Base-by-base conservation (phyloP, 306 rosid species). In the Comarum palustre region DNA sequence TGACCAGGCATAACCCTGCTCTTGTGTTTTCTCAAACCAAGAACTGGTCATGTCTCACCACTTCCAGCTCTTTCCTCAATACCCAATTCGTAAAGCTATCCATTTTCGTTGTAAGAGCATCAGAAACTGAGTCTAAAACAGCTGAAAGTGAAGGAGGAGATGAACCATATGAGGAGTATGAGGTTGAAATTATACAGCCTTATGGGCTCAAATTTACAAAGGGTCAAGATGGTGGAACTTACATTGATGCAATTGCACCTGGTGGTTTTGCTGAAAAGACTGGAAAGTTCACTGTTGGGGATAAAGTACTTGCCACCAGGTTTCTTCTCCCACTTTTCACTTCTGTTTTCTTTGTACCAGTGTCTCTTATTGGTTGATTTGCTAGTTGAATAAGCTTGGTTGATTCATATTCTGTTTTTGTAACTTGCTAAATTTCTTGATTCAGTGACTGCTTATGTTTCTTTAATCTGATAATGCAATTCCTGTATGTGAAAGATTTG, bases 301-400 rank as follows among this genome's bases (percentile, higher is more conserved):
- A 94, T 82, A 91, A 46, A 89, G 99, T 94, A 14, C 41, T 94
- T 88, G 95, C 99, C 78, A 91, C 97, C 71, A 94, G 98, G 97
- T 87, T 79, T 22, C 71, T 43, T 36, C 43, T 54, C 22, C 43
- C 38, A 14, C 58, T 51, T 51, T 52, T 52, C 3, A 9, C 20
- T 52, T 20, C 59, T 20, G 15, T 51, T 51, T 16, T 6, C 8
- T 16, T 47, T 47, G 52, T 16, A 4, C 16, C 52, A 16, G 4
- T 47, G 52, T 4, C 22, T 22, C 58, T 52, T 10, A 51, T 51
- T 51, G 24, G 12, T 51, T 51, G 59, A 50, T 50, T 4, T 19
- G 57, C 24, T 39, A 19, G 55, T 45, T 45, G 50, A 48, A 1
- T 17, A 19, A 17, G 54, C 54, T 19, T 42, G 27, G 27, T n/a